Percentiles rank a stretch among this genome's conserved stretches.
phyloP scores from a whole-genome alignment of 371 early-diverging fungal genomes.

The Mucor saturninus region DNA sequence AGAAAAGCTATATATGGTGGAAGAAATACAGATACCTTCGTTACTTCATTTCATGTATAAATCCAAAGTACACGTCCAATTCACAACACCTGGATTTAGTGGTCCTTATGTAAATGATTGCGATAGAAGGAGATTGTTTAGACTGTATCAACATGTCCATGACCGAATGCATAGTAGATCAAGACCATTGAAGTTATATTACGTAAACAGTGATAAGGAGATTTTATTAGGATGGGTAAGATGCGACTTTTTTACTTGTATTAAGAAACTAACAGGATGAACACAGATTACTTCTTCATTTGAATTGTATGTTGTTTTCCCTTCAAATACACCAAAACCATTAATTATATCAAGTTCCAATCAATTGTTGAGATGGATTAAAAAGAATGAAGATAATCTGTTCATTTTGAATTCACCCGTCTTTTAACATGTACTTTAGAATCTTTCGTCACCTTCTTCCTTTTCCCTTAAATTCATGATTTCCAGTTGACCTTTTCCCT shows the following conservation, averaged over 20 bases:
- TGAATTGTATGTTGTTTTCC: constrained; percentile 78
- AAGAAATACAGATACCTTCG: constrained; percentile 69
- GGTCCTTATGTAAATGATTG: constrained; percentile 51
- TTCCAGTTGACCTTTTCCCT: constrained; percentile 87
- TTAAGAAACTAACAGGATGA: neutral
- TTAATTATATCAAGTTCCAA: constrained; percentile 66
- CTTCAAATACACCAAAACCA: constrained; percentile 69
- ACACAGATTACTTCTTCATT: constrained; percentile 67
- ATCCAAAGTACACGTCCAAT: constrained; percentile 70
- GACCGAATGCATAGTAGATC: constrained; percentile 66
- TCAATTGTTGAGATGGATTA: constrained; percentile 75
- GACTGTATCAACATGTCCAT: constrained; percentile 69
- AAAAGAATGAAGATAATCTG: constrained; percentile 70
- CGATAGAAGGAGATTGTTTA: constrained; percentile 56
- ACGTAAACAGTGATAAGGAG: constrained; percentile 63
- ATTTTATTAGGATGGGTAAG: constrained; percentile 77
- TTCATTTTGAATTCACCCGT: constrained; percentile 73
- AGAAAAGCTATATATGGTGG: constrained; percentile 45
- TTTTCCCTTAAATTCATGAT: constrained; percentile 84
- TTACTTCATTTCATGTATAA: constrained; percentile 81
- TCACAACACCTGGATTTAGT: constrained; percentile 66
- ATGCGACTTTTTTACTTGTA: neutral
- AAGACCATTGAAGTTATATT: constrained; percentile 65
- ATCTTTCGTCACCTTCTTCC: constrained; percentile 82
- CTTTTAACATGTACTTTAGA: constrained; percentile 13